Conservation (phyloP, 225 moss, liverwort and hornwort species). For the Takakia lepidozioides region DNA sequence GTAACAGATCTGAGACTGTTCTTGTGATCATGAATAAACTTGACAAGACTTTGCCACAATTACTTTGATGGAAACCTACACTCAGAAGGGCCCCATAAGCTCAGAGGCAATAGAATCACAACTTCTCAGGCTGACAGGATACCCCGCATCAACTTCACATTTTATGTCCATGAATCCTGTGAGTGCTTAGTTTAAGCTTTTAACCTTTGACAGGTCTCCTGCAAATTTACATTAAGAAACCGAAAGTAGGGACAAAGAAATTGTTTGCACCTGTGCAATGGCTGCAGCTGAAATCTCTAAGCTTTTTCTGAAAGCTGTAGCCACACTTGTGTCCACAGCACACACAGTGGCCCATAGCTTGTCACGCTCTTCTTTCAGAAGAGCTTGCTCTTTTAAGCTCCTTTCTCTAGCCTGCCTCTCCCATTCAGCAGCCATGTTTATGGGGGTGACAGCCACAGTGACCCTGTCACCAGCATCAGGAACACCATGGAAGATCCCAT, state of each 20-base stretch:
- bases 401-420: constrained; percentile 51
- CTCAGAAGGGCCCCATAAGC: too few relatives aligned
- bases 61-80: too few relatives aligned
- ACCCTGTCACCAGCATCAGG: constrained; percentile 15
- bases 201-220: too few relatives aligned
- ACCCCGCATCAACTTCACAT: too few relatives aligned
- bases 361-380: constrained; percentile 44
- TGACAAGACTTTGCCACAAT: too few relatives aligned
- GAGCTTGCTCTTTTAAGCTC: constrained; percentile 46
- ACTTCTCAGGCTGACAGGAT: too few relatives aligned
- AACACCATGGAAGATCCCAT: constrained; percentile 5
- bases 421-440: constrained; percentile 39
- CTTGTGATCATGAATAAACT: too few relatives aligned
- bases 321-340: constrained; percentile 33
- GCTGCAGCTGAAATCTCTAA: constrained; percentile 33
- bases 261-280: constrained; percentile 30
- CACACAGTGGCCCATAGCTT: constrained; percentile 43
- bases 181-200: too few relatives aligned
- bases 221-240: too few relatives aligned
- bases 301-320: constrained; percentile 36
- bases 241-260: neutral
- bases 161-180: too few relatives aligned
- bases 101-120: too few relatives aligned
- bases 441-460: constrained; percentile 14
- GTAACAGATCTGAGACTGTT: too few relatives aligned